A percentile compares a stretch with the other conserved stretches of the same genome.
These are phyloP conservation scores for Corylus avellana DNA, from an alignment of 306 rosid species.

Conservation along the genomic window DNA sequence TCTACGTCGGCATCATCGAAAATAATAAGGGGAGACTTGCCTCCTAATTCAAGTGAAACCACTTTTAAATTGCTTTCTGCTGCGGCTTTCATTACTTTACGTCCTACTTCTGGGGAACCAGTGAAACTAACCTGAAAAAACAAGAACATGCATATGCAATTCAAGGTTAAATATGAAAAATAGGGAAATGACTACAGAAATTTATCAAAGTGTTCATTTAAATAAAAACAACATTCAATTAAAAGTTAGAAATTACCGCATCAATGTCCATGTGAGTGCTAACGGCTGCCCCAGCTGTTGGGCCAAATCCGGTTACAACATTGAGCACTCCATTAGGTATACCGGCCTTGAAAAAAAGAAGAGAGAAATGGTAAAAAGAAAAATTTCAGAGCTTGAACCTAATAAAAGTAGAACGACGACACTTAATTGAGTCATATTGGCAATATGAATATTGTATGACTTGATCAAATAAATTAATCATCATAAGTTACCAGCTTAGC, in stretches of 20 bases:
- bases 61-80: constrained; percentile 75
- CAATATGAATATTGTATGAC: too few relatives aligned
- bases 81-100: constrained; percentile 75
- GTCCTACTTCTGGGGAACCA: constrained; percentile 79
- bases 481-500: constrained; percentile 55
- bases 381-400: too few relatives aligned
- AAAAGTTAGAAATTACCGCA: constrained; percentile 40
- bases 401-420: too few relatives aligned
- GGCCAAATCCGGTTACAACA: constrained; percentile 74
- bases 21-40: constrained; percentile 77
- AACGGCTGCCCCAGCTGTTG: constrained; percentile 80
- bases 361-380: neutral
- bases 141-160: neutral
- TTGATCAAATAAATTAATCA: too few relatives aligned
- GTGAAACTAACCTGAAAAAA: constrained; percentile 46
- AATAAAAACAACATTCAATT: neutral
- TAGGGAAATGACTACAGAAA: neutral
- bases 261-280: constrained; percentile 81
- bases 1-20: constrained; percentile 79
- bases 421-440: too few relatives aligned
- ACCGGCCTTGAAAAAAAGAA: constrained; percentile 55
- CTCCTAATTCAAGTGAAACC: constrained; percentile 86
- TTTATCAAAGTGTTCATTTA: neutral
- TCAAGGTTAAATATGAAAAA: neutral
- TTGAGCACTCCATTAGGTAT: constrained; percentile 88